Percentiles rank a stretch among this genome's conserved stretches.
These are phyloP conservation scores for Xylaria longipes DNA, from an alignment of 495 filamentous ascomycete species.

Conservation along the genomic window DNA sequence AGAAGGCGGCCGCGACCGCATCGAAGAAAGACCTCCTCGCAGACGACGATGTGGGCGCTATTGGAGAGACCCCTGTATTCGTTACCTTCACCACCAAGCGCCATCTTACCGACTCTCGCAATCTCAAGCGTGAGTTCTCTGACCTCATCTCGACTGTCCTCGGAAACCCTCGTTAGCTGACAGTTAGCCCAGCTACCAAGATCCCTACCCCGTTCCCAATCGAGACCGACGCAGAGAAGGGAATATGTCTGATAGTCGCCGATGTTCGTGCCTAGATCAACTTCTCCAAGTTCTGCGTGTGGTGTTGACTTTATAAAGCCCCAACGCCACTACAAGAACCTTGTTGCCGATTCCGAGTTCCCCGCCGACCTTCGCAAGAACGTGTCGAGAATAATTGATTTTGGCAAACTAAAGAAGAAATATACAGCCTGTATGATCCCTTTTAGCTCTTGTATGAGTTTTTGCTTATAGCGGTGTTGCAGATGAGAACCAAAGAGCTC, in stretches of 20 bases:
- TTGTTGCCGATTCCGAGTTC: slow-evolving; percentile 76
- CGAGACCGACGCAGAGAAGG: slow-evolving; percentile 35
- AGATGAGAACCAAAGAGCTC: slow-evolving; percentile 79
- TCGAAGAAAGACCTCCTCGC: slow-evolving; percentile 76
- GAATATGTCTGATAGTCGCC: slow-evolving; percentile 47
- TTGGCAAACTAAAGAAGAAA: slow-evolving; percentile 81
- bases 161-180: slow-evolving; percentile 58
- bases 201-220: slow-evolving; percentile 25
- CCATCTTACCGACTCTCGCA: slow-evolving; percentile 75
- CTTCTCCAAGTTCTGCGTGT: slow-evolving; percentile 1
- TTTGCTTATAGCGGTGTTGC: slow-evolving; percentile 10
- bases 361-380: slow-evolving; percentile 71
- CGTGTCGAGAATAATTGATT: slow-evolving; percentile 81
- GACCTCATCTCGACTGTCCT: slow-evolving; percentile 61
- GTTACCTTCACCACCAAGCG: slow-evolving; percentile 89
- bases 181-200: slow-evolving; percentile 19
- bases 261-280: slow-evolving; percentile 25
- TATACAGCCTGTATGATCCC: slow-evolving; percentile 68
- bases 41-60: slow-evolving; percentile 63
- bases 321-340: slow-evolving; percentile 88
- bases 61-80: slow-evolving; percentile 73
- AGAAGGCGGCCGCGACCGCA: slow-evolving; percentile 60
- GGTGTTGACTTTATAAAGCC: slow-evolving; percentile 61
- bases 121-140: slow-evolving; percentile 70
- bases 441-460: not conserved